Percentiles rank a stretch among this genome's conserved stretches.
These are phyloP conservation scores for Plenodomus biglobosus DNA, from an alignment of 2,329 filamentous ascomycete species.

Conservation along the genomic window DNA sequence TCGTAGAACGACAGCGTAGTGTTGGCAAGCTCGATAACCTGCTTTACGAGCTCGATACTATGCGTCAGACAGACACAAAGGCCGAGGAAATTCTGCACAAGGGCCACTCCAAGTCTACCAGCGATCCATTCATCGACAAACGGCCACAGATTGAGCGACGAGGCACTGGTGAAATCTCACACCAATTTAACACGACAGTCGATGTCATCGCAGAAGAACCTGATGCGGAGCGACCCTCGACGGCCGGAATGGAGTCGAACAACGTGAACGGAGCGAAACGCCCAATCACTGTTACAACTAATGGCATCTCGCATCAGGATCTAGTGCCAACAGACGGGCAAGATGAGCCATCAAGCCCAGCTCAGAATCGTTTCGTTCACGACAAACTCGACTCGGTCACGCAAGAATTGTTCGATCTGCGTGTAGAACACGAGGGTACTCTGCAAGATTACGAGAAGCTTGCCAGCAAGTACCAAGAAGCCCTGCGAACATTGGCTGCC, in stretches of 20 bases:
- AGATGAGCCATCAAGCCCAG: slow-evolving; percentile 65
- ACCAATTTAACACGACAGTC: slow-evolving; percentile 37
- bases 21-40: slow-evolving; percentile 92
- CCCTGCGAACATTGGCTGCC: slow-evolving; percentile 77
- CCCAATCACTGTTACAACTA: slow-evolving; percentile 11
- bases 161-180: slow-evolving; percentile 25
- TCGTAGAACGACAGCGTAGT: slow-evolving; percentile 92
- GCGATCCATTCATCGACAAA: slow-evolving; percentile 38
- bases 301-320: slow-evolving; percentile 14
- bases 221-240: slow-evolving; percentile 33
- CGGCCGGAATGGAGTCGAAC: slow-evolving; percentile 23
- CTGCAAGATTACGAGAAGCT: slow-evolving; percentile 79
- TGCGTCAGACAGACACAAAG: slow-evolving; percentile 42
- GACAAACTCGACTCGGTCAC: slow-evolving; percentile 92
- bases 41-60: slow-evolving; percentile 81
- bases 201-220: slow-evolving; percentile 44
- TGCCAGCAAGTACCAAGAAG: slow-evolving; percentile 86
- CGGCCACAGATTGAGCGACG: slow-evolving; percentile 27
- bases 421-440: slow-evolving; percentile 85
- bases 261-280: slow-evolving; percentile 15
- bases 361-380: slow-evolving; percentile 81
- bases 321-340: slow-evolving; percentile 22
- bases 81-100: slow-evolving; percentile 36
- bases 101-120: slow-evolving; percentile 38
- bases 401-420: slow-evolving; percentile 86